Base-by-base conservation (phyloP, 768 basidiomycete genomes). In the Grammothele lineata region DNA sequence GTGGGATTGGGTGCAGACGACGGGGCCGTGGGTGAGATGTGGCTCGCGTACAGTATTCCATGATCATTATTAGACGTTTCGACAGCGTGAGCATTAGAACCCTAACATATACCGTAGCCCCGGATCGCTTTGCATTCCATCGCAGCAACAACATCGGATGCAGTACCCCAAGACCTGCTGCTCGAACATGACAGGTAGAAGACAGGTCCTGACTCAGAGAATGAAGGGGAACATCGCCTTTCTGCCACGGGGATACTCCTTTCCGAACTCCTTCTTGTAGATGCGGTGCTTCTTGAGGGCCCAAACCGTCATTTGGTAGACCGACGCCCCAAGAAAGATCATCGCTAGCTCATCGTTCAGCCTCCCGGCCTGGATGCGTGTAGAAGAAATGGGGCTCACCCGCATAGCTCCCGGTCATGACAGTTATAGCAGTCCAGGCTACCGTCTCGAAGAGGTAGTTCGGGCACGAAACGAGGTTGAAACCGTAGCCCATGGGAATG, bases 251-350 rank as follows among this genome's bases (percentile, higher is more conserved):
- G 81, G 93, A 61, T 92, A 95, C 48, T 85, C 79, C 55, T 80
- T 83, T 26, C 92, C 92, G 56, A 97, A 96, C 65, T 99, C 95
- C 61, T 85, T 92, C 74, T 83, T 89, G 71, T 98, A 98, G 43
- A 75, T 76, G 44, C 67, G 70, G 58, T 97, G 94, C 71, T 96
- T 98, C 74, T 94, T 92, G 33, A 77, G 58, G 12, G 94, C 94
- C 96, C 96, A 99, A 6, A 76, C 54, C 11, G 73, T 70, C 92
- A 97, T 97, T 56, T 82, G 82, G 26, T 53, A 76, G 0, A 1
- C 77, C 73, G 34, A 89, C 74, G 9, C 68, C 72, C 37, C 80
- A 64, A 68, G 95, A 98, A 18, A 85, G 49, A 51, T 66, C 76
- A 17, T n/a, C n/a, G 80, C 85, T 88, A 52, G 3, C 47, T 14